Evolutionary conservation across 495 filamentous ascomycete genomes (phyloP).

Genomic region (Daldinia concentrica): DNA sequence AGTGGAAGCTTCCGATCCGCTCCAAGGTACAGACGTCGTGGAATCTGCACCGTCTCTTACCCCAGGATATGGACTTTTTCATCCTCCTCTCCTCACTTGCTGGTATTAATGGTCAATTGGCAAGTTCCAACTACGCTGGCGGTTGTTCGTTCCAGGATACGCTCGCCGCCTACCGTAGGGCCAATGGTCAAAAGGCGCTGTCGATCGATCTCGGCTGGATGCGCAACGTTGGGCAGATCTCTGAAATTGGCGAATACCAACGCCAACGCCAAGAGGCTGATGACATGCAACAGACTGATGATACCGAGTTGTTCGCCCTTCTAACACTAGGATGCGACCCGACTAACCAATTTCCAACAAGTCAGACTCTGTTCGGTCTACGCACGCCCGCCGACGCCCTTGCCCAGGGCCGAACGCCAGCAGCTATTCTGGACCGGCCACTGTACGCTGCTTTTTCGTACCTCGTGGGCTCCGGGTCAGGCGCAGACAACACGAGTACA

Average conservation of each 20-base stretch:
- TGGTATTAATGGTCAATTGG: constrained; percentile 56
- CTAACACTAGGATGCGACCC: constrained; percentile 44
- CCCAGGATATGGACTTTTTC: constrained; percentile 64
- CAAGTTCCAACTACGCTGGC: constrained; percentile 66
- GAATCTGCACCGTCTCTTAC: constrained; percentile 58
- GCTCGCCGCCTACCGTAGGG: constrained; percentile 46
- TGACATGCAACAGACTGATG: constrained; percentile 33
- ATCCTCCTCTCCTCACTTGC: constrained; percentile 54
- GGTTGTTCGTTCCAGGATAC: constrained; percentile 63
- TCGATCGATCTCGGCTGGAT: constrained; percentile 57
- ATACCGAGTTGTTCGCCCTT: constrained; percentile 42
- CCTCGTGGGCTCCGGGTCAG: constrained; percentile 12
- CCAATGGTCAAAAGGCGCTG: constrained; percentile 42
- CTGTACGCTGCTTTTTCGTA: constrained; percentile 38
- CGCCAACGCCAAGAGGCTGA: constrained; percentile 4
- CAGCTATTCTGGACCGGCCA: constrained; percentile 31
- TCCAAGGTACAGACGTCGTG: constrained; percentile 56
- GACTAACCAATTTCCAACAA: neutral
- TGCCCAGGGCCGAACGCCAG: constrained; percentile 16
- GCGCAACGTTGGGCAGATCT: constrained; percentile 39
- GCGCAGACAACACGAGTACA: neutral
- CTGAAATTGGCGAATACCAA: constrained; percentile 24
- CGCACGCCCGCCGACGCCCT: constrained; percentile 21
- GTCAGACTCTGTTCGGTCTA: constrained; percentile 41
- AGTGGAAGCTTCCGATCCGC: constrained; percentile 45